Conservation (phyloP, 192 early-diverging fungal genomes). For the Coemansia sp. region DNA sequence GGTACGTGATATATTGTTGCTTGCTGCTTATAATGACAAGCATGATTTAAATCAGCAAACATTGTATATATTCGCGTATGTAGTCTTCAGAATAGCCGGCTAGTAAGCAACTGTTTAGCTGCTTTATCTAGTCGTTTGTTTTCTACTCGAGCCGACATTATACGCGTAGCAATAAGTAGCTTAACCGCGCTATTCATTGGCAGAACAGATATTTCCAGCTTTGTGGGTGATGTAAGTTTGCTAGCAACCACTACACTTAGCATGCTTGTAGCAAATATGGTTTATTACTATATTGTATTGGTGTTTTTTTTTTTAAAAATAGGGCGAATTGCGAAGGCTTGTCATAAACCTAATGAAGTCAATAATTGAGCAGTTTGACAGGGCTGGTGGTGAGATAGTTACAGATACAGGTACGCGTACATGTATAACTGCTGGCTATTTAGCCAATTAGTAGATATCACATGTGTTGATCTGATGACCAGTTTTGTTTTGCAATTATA, state of each 20-base stretch:
- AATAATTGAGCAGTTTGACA: conserved; percentile 36
- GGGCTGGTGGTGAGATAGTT: conserved; percentile 3
- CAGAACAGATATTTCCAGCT: conserved; percentile 6
- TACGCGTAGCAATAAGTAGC: conserved; percentile 22
- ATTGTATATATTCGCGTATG: neutral
- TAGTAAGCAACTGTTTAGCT: conserved; percentile 32
- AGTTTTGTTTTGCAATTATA: neutral
- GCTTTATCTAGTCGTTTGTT: conserved; percentile 30
- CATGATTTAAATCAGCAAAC: neutral
- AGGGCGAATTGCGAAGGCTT: conserved; percentile 17
- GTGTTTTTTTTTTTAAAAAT: neutral
- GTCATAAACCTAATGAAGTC: conserved; percentile 34
- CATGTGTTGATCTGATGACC: neutral
- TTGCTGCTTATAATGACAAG: too few relatives aligned
- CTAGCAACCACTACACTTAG: neutral
- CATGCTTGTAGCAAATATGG: neutral
- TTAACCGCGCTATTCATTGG: conserved; percentile 19
- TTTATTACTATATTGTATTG: neutral
- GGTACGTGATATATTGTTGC: conserved; percentile 16
- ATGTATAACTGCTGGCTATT: too few relatives aligned
- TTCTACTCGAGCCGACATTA: conserved; percentile 15
- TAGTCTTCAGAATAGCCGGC: conserved; percentile 28
- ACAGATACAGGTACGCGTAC: conserved; percentile 4
- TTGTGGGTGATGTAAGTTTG: conserved; percentile 26
- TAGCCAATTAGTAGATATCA: neutral